phyloP scores from a whole-genome alignment of 1,139 yeast species.

The Taphrina pruni region DNA sequence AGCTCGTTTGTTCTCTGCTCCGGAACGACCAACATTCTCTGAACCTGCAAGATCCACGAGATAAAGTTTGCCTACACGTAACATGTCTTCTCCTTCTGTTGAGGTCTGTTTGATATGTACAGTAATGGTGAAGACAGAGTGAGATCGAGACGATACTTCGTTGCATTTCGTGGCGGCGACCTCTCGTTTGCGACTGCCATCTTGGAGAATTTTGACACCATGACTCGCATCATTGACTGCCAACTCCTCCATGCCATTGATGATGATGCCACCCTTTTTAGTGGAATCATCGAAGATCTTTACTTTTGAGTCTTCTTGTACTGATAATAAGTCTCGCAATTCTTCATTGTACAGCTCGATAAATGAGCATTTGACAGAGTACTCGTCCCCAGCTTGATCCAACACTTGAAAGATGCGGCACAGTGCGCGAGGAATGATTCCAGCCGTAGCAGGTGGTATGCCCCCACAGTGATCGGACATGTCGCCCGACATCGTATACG shows the following conservation, averaged over 20 bases:
- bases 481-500: constrained; percentile 85
- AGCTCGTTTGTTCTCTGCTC: constrained; percentile 77
- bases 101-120: constrained; percentile 56
- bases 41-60: constrained; percentile 91
- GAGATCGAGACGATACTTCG: constrained; percentile 75
- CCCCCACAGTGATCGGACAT: constrained; percentile 48
- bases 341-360: constrained; percentile 79
- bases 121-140: constrained; percentile 71
- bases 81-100: constrained; percentile 53
- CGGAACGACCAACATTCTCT: constrained; percentile 77
- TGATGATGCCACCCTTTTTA: constrained; percentile 52
- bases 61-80: constrained; percentile 65
- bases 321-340: constrained; percentile 62
- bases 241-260: constrained; percentile 61
- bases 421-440: constrained; percentile 72
- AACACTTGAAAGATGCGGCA: constrained; percentile 59
- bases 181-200: constrained; percentile 62
- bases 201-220: constrained; percentile 57
- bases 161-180: constrained; percentile 74
- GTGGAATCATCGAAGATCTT: constrained; percentile 57
- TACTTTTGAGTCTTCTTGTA: constrained; percentile 53
- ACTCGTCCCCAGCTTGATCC: constrained; percentile 56
- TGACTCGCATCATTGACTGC: constrained; percentile 54
- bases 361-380: constrained; percentile 69
- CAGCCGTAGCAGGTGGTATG: constrained; percentile 57